Base-by-base conservation (phyloP, 2,329 filamentous ascomycete species). In the Teratosphaeria zuluensis region DNA sequence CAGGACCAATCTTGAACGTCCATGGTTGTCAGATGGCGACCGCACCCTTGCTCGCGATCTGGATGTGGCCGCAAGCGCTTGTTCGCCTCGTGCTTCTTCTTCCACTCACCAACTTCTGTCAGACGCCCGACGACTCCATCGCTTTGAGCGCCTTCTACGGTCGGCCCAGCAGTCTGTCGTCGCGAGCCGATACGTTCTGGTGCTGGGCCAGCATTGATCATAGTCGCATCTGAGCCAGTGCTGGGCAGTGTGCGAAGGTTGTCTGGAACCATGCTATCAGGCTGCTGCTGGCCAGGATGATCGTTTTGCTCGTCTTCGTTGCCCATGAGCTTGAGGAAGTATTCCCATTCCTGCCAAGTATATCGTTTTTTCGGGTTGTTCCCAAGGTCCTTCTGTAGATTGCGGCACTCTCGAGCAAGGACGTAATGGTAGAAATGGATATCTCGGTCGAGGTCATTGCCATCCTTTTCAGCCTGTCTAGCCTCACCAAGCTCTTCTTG, bases 1-100 rank as follows among this genome's bases (percentile, higher is more conserved):
- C 88, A 92, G 35, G 85, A 89, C 87, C 88, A 90, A 62, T 78
- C 72, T 11, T 69, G 57, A 2, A 64, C 55, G 53, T 67, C 67
- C 11, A 60, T 60, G 1, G 62, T 63, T 12, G 57, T 62, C 11
- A 51, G 68, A 56, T 58, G 58, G 5, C 63, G 56, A 3, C 59
- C 51, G 3, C 59, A 33, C 24, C 62, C 61, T n/a, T 58, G 58
- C 52, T 61, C 63, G 31, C 56, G 54, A 33, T 65, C 61, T 11
- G 57, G 53, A 16, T 61, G 55, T 53, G 54, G 61, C 33, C 61
- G 60, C 14, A 62, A 57, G 19, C 61, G 55, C 24, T 57, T 57
- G 46, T 51, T n/a, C 3, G 31, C 51, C 8, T 57, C 57, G 52
- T 60, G 56, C 42, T 63, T 54, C 2, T 60, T 58, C 24, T 63